phyloP scores from a whole-genome alignment of 805 yeast genomes.

The Schizosaccharomyces cryophilus region DNA sequence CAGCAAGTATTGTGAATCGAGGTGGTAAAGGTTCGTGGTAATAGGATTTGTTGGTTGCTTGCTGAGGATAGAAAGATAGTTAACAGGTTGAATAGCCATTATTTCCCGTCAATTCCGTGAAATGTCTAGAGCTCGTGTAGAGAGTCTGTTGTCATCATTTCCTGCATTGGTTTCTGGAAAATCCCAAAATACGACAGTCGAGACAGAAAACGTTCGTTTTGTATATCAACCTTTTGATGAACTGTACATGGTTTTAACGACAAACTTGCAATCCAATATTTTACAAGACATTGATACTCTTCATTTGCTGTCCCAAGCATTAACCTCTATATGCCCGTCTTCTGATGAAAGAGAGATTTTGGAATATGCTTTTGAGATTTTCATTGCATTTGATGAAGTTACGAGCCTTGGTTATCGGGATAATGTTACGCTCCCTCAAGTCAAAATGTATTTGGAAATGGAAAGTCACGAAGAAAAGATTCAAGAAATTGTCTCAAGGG shows the following conservation, averaged over 20 bases:
- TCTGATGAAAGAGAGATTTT: conserved; percentile 66
- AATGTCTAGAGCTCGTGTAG: conserved; percentile 58
- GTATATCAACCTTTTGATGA: conserved; percentile 93
- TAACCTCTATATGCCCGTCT: conserved; percentile 43
- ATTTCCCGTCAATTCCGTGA: conserved; percentile 81
- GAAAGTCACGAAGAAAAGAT: conserved; percentile 96
- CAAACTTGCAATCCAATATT: conserved; percentile 76
- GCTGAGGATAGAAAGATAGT: background rate
- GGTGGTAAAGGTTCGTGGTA: background rate
- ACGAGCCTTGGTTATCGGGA: conserved; percentile 76
- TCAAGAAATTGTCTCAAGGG: conserved; percentile 64
- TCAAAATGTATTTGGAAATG: conserved; percentile 79
- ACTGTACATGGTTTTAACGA: conserved; percentile 67
- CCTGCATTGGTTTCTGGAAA: conserved; percentile 51
- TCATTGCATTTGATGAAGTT: conserved; percentile 85
- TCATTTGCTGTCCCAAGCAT: conserved; percentile 59
- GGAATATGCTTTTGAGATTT: conserved; percentile 64
- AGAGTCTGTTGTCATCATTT: conserved; percentile 63
- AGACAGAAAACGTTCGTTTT: conserved; percentile 73
- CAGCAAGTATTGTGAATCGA: background rate
- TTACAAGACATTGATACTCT: conserved; percentile 85
- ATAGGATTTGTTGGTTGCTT: background rate
- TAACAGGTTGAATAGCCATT: conserved; percentile 20
- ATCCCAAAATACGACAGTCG: conserved; percentile 79
- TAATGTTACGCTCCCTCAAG: conserved; percentile 56